phyloP scores from a whole-genome alignment of 202 grass and related monocot species.

The Schoenoplectus tabernaemontani region DNA sequence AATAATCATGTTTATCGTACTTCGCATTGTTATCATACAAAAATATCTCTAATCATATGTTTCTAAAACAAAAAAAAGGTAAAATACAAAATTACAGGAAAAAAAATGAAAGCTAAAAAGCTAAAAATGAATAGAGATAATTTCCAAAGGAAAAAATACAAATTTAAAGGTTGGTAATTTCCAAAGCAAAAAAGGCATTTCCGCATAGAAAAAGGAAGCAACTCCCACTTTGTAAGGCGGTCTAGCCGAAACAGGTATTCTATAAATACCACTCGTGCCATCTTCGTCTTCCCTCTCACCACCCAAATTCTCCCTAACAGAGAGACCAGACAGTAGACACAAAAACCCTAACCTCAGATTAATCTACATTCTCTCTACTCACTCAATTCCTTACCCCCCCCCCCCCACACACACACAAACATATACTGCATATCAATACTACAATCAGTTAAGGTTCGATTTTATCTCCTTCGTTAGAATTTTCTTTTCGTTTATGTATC shows the following conservation, averaged over 20 bases:
- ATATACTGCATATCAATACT: neutral
- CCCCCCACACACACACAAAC: neutral
- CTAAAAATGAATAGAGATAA: too few species aligned
- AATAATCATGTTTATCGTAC: neutral
- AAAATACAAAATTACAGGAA: too few species aligned
- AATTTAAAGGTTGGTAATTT: slow-evolving; percentile 9
- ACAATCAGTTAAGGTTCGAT: slow-evolving; percentile 6
- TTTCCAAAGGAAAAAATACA: too few species aligned
- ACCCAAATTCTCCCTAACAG: neutral
- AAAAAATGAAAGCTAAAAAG: too few species aligned
- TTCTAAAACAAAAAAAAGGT: too few species aligned
- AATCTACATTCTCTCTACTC: neutral
- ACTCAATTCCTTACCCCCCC: neutral
- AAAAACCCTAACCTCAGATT: slow-evolving; percentile 13
- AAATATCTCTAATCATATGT: neutral
- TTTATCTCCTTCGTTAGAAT: neutral
- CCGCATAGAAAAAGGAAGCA: neutral
- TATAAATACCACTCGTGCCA: neutral
- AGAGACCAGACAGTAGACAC: neutral
- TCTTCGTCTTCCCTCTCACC: neutral
- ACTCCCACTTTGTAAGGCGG: neutral
- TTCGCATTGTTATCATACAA: neutral
- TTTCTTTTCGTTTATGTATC: neutral
- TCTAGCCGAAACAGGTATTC: slow-evolving; percentile 5
- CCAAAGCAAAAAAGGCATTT: neutral